Evolutionary conservation across 108 stramenopile species (phyloP).

Genomic region (Skeletonema potamos): DNA sequence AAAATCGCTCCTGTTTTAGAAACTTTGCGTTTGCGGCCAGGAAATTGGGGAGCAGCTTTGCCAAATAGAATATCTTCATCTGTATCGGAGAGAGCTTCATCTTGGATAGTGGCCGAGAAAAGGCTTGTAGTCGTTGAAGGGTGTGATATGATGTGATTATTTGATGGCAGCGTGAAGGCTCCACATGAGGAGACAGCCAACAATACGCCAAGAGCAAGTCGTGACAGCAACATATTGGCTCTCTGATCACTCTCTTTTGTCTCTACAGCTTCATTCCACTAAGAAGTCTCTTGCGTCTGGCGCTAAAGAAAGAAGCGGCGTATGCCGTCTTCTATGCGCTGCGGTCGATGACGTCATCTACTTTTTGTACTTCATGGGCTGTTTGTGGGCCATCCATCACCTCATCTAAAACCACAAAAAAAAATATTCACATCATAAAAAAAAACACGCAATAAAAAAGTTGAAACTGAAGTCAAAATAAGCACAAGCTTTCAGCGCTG

Average conservation of each 20-base stretch:
- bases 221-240: neutral
- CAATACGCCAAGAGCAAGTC: neutral
- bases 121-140: neutral
- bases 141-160: neutral
- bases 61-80: conserved; percentile 82
- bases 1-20: conserved; percentile 56
- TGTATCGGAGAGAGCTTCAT: conserved; percentile 20
- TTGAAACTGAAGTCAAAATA: too few relatives aligned
- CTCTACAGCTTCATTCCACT: too few relatives aligned
- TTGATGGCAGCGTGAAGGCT: neutral
- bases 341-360: too few relatives aligned
- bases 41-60: conserved; percentile 18
- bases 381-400: too few relatives aligned
- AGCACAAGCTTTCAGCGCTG: too few relatives aligned
- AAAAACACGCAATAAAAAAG: too few relatives aligned
- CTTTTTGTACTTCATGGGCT: too few relatives aligned
- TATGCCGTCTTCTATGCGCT: too few relatives aligned
- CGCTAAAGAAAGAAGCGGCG: too few relatives aligned
- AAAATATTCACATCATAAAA: too few relatives aligned
- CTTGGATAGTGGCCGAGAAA: neutral
- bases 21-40: conserved; percentile 44
- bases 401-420: too few relatives aligned
- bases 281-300: too few relatives aligned
- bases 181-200: neutral
- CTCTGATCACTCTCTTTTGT: neutral